Conservation (phyloP, 345 rosid species). For the Gynandropsis gynandra region DNA sequence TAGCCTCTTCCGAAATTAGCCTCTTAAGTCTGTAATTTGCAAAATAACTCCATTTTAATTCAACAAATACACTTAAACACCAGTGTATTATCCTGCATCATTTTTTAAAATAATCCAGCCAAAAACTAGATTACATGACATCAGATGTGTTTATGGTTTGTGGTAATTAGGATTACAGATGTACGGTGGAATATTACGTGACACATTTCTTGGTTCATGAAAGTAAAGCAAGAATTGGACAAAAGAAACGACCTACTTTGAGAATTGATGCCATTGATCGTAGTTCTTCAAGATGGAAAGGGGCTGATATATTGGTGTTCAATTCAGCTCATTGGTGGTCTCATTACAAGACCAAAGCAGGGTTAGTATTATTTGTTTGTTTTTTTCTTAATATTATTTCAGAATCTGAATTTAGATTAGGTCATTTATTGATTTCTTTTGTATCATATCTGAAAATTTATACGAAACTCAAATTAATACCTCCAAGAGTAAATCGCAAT, state of each 20-base stretch:
- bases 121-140: too few species aligned
- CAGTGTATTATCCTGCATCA: too few species aligned
- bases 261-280: constrained; percentile 80
- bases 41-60: too few species aligned
- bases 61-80: too few species aligned
- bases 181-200: constrained; percentile 80
- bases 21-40: too few species aligned
- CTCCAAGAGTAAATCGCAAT: too few species aligned
- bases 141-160: constrained; percentile 2
- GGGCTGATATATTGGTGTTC: constrained; percentile 80
- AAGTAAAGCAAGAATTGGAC: constrained; percentile 69
- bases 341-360: constrained; percentile 86
- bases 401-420: background rate
- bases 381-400: background rate
- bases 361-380: constrained; percentile 40
- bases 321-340: constrained; percentile 99
- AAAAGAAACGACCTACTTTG: constrained; percentile 60
- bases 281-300: constrained; percentile 87
- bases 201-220: constrained; percentile 85
- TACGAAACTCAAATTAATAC: too few species aligned
- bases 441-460: too few species aligned
- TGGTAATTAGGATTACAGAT: constrained; percentile 64
- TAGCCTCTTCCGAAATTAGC: too few species aligned
- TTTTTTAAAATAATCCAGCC: too few species aligned
- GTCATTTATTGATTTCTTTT: background rate